phyloP scores from a whole-genome alignment of 352 stramenopile genomes.

The Globisporangium heterothallicum region DNA sequence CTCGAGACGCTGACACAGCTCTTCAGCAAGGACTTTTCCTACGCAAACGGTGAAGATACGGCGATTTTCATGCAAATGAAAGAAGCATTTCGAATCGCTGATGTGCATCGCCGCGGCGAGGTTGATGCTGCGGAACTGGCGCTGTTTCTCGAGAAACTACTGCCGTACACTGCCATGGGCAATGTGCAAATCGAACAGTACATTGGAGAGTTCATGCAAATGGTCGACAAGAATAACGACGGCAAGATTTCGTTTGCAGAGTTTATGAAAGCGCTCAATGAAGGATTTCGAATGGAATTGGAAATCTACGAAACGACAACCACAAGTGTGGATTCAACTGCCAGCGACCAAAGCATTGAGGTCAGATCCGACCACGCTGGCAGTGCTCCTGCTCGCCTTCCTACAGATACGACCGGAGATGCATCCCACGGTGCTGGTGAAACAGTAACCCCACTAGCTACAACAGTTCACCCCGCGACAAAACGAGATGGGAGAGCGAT shows the following conservation, averaged over 20 bases:
- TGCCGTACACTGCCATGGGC: slow-evolving; percentile 42
- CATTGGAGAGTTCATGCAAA: slow-evolving; percentile 67
- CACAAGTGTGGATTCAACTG: not conserved
- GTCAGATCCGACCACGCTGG: not conserved
- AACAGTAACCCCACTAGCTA: not conserved
- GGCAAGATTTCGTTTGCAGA: slow-evolving; percentile 62
- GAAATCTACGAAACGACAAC: slow-evolving; percentile 51
- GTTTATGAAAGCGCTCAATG: slow-evolving; percentile 74
- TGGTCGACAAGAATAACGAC: slow-evolving; percentile 64
- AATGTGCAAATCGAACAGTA: slow-evolving; percentile 62
- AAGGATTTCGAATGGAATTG: slow-evolving; percentile 64
- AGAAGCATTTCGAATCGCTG: slow-evolving; percentile 19
- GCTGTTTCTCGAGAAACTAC: slow-evolving; percentile 59
- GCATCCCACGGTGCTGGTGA: not conserved
- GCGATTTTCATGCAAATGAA: slow-evolving; percentile 30
- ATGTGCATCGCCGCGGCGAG: slow-evolving; percentile 45
- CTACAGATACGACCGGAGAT: not conserved
- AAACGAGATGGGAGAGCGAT: not conserved
- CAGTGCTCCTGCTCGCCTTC: not conserved
- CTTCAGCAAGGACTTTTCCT: slow-evolving; percentile 54
- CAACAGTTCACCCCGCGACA: not conserved
- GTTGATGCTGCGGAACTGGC: slow-evolving; percentile 56
- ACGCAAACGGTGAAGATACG: slow-evolving; percentile 6
- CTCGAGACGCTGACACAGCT: slow-evolving; percentile 53
- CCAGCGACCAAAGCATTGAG: not conserved